Conservation (phyloP, 2,329 filamentous ascomycete species). For the Ascochyta pisi region DNA sequence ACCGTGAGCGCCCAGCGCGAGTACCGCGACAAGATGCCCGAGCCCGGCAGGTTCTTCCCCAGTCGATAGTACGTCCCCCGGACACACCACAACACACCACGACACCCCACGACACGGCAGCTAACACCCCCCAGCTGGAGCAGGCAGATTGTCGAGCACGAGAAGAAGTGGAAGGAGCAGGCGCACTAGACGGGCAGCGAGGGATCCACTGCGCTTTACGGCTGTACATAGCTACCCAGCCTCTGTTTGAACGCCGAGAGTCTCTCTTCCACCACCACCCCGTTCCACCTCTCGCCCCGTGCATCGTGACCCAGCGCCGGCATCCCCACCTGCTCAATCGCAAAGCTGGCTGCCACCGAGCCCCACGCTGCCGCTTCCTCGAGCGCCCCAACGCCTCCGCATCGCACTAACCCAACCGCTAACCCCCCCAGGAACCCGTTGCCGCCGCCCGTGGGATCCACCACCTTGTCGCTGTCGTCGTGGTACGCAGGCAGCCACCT, state of each 20-base stretch:
- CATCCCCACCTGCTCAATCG: constrained; percentile 92
- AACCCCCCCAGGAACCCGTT: constrained; percentile 82
- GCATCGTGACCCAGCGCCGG: constrained; percentile 60
- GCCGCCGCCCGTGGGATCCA: constrained; percentile 94
- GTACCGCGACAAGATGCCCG: constrained; percentile 75
- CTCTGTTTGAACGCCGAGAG: constrained; percentile 51
- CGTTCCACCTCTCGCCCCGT: constrained; percentile 58
- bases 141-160: constrained; percentile 73
- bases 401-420: constrained; percentile 61
- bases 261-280: constrained; percentile 51
- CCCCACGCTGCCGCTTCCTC: constrained; percentile 80
- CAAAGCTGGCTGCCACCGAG: constrained; percentile 84
- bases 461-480: constrained; percentile 61
- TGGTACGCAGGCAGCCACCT: constrained; percentile 84
- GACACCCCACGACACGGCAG: constrained; percentile 3
- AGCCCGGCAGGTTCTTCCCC: constrained; percentile 78
- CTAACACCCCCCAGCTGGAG: constrained; percentile 66
- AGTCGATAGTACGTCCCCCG: constrained; percentile 75
- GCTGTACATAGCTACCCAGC: constrained; percentile 50
- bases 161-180: constrained; percentile 58
- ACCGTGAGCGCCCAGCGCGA: constrained; percentile 77
- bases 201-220: constrained; percentile 23
- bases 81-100: not conserved
- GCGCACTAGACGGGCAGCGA: constrained; percentile 14
- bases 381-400: constrained; percentile 56